Base-by-base conservation (phyloP, 805 yeast species). In the Saccharomycopsis fermentans region DNA sequence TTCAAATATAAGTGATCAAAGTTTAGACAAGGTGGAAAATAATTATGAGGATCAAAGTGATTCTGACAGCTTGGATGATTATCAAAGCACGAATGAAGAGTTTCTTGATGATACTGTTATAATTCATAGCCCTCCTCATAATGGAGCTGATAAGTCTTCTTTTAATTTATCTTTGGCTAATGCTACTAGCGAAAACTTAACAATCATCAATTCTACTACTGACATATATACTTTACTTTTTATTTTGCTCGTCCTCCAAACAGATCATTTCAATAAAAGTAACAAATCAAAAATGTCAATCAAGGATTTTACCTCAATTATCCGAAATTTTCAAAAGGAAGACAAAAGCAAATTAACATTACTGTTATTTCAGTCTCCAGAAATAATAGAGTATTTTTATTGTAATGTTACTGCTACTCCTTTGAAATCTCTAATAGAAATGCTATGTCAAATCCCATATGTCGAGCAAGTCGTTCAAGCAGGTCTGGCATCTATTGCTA, bases 231-330 rank as follows among this genome's bases (percentile, higher is more conserved):
- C 84, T 53, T 66, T 85, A 12, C 75, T 82, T 1, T 87, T 83
- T 65, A 82, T 90, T 2, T 68, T 87, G 48, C 74, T 87, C 52
- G 82, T 87, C 77, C 71, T 87, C 35, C 92, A 87, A 66, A 87
- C 94, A 0, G 94, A 86, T 66, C 78, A 74, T 59, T 87, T 83
- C 71, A 87, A 86, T 69, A 76, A 77, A 19, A 82, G 79, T 67
- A 86, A 86, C 69, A 82, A 79, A 64, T 77, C 73, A 58, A 87
- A 87, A 67, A 85, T 87, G 87, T 70, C 82, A 9, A 82, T 78
- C 64, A 68, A 73, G 3, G 90, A 86, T 62, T 87, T 82, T 65
- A 74, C 83, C 16, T 75, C 76, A 50, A 80, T 80, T 54, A 69
- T 77, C 3, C 69, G 70, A 47, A 68, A 68, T 39, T 75, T 73